Conservation (phyloP, 352 stramenopile species). For the Phytophthora cryptogea region DNA sequence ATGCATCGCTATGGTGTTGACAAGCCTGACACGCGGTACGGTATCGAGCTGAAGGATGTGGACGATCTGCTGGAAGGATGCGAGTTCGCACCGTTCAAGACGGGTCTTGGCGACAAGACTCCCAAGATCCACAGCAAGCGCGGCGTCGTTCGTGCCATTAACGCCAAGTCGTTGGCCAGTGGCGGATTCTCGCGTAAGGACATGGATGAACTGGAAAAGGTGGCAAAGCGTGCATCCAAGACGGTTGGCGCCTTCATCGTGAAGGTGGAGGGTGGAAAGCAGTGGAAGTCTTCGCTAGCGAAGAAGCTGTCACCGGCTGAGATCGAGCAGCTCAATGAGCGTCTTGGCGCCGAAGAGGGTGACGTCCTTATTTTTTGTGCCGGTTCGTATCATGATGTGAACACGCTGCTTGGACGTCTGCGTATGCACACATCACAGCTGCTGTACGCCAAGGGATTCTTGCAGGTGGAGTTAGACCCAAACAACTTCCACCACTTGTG, state of each 20-base stretch:
- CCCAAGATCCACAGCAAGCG: conserved; percentile 32
- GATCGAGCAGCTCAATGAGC: conserved; percentile 51
- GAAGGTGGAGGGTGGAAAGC: conserved; percentile 57
- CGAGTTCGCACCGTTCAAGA: conserved; percentile 54
- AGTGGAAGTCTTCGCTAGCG: conserved; percentile 75
- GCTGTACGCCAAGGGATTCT: conserved; percentile 58
- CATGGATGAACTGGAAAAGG: conserved; percentile 60
- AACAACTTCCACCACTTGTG: conserved; percentile 82
- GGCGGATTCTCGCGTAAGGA: conserved; percentile 78
- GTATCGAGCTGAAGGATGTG: conserved; percentile 69
- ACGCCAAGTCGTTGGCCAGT: conserved; percentile 59
- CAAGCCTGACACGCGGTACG: conserved; percentile 86
- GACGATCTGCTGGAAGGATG: conserved; percentile 41
- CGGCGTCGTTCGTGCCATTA: conserved; percentile 68
- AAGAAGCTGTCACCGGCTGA: conserved; percentile 61
- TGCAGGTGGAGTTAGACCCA: conserved; percentile 65
- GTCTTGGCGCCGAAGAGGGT: conserved; percentile 56
- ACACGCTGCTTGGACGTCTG: conserved; percentile 63
- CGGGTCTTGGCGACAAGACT: conserved; percentile 27
- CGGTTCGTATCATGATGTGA: conserved; percentile 63
- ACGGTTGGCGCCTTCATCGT: conserved; percentile 50
- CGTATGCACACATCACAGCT: conserved; percentile 67
- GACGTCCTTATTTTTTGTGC: conserved; percentile 74
- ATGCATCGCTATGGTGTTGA: conserved; percentile 86
- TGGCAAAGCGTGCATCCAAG: conserved; percentile 51